Conservation (phyloP, 305 asterid species). For the Fraxinus nigra region DNA sequence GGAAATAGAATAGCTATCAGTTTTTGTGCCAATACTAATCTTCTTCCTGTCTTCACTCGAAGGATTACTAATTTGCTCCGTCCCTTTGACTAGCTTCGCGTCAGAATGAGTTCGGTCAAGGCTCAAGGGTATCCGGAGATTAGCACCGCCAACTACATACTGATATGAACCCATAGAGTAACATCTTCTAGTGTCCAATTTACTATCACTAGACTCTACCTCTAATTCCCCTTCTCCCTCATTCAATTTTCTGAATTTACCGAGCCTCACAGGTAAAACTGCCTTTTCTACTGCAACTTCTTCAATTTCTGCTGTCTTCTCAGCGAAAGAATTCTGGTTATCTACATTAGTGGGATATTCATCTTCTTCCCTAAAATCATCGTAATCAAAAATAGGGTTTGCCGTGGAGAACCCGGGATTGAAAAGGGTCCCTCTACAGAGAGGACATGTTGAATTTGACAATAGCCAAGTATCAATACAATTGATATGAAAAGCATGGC, state of each 20-base stretch:
- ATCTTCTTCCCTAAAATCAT: constrained; percentile 66
- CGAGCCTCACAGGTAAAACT: constrained; percentile 78
- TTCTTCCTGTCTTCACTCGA: constrained; percentile 62
- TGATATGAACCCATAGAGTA: constrained; percentile 96
- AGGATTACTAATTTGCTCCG: constrained; percentile 29
- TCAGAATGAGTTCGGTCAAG: constrained; percentile 27
- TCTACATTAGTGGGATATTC: constrained; percentile 39
- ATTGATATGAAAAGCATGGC: constrained; percentile 89
- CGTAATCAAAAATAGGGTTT: constrained; percentile 76
- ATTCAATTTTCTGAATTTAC: constrained; percentile 68
- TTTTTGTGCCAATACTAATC: constrained; percentile 69
- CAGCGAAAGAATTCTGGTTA: constrained; percentile 35
- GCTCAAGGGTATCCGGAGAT: constrained; percentile 71
- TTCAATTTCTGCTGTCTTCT: constrained; percentile 61
- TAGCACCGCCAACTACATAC: constrained; percentile 73
- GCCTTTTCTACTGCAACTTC: constrained; percentile 56
- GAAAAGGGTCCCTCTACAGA: constrained; percentile 79
- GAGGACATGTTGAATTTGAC: constrained; percentile 90
- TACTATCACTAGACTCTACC: constrained; percentile 84
- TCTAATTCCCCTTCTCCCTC: constrained; percentile 37
- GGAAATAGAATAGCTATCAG: constrained; percentile 91
- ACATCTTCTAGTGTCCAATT: constrained; percentile 83
- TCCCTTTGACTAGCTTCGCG: constrained; percentile 24
- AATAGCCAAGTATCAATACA: constrained; percentile 97
- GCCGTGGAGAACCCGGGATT: constrained; percentile 71